Evolutionary conservation across 1,139 yeast species (phyloP), one percentile per base, ranked within the genome.

Genomic region (Saccharomycopsis crataegensis): DNA sequence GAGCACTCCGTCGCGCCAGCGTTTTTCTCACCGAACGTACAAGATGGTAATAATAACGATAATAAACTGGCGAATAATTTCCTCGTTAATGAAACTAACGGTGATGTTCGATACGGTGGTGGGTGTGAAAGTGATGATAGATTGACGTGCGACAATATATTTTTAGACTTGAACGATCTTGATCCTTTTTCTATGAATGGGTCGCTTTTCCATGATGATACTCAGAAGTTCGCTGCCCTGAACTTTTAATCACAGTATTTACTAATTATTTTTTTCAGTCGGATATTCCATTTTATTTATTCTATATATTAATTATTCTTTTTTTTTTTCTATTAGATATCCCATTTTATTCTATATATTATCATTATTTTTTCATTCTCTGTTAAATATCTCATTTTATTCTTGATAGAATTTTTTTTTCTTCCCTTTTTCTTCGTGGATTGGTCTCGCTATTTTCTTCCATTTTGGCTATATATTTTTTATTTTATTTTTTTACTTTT

Each of bases 131-230:
- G 28, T 22, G 28, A 22, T 22, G 28, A 22, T 22, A 22, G 28
- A 22, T 22, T 22, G 28, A 22, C 28, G 28, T 9, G 8, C n/a
- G 56, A 51, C 8, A 49, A 53, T 41, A 41, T 53, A 12, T 44
- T 50, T 14, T 34, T 51, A 5, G 37, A 45, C 22, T 34, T 53
- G 9, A 40, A 41, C 12, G 56, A 50, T 17, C 17, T 48, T 31
- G 56, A 48, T 43, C 54, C 56, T 1, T 53, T 53, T 34, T 36
- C 48, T 12, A 12, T 53, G 7, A 43, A 43, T 32, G 48, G 51
- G 8, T 28, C 37, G 9, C 16, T 50, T 17, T 53, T 50, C 36
- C 22, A 31, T 28, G 53, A 53, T 14, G 41, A 43, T 12, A 44
- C 43, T 17, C 32, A 36, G 3, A 44, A 17, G 28, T 41, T 41